Evolutionary conservation across 306 rosid genomes (phyloP).

Genomic region (Potentilla sterilis): DNA sequence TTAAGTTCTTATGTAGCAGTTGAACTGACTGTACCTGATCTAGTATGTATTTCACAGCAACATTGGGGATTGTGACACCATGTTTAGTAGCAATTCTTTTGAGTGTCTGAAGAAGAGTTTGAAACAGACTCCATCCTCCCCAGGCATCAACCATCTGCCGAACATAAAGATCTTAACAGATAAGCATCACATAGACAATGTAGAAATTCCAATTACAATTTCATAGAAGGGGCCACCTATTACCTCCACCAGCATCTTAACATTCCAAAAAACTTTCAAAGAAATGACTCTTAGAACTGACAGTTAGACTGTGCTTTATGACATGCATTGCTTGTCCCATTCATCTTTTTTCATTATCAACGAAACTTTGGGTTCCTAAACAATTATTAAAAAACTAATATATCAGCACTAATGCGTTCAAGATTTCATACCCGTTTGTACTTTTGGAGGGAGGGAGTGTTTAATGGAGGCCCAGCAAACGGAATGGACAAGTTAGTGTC

Average conservation of each 20-base stretch:
- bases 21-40: slow-evolving; percentile 61
- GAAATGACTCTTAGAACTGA: neutral
- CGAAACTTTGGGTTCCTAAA: neutral
- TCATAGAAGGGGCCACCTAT: neutral
- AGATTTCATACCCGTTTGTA: slow-evolving; percentile 72
- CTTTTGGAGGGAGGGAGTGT: slow-evolving; percentile 94
- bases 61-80: slow-evolving; percentile 72
- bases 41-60: slow-evolving; percentile 76
- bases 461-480: slow-evolving; percentile 80
- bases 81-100: slow-evolving; percentile 78
- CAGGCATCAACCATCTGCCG: slow-evolving; percentile 92
- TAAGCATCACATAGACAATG: neutral
- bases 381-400: neutral
- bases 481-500: slow-evolving; percentile 83
- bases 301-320: neutral
- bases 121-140: slow-evolving; percentile 95
- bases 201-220: neutral
- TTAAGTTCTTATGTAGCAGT: neutral
- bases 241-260: neutral
- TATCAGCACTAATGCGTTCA: neutral
- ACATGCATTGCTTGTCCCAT: slow-evolving; percentile 7
- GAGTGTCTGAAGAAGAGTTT: slow-evolving; percentile 77
- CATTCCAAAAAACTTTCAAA: neutral
- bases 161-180: neutral
- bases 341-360: neutral